Evolutionary conservation across 129 eudicot genomes (phyloP).

Genomic region (Rutidosis leptorrhynchoides): DNA sequence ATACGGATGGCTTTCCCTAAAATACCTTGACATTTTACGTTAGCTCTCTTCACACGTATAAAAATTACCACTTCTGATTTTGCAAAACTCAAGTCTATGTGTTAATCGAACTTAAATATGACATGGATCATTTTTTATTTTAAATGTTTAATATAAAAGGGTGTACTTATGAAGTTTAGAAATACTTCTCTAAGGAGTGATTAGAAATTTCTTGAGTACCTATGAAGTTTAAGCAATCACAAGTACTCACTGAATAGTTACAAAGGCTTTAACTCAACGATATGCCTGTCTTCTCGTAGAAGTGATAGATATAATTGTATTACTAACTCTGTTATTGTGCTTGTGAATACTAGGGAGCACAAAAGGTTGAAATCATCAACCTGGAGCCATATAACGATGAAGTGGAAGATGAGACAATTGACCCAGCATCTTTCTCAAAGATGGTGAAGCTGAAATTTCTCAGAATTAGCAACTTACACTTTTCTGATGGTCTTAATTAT

Average conservation of each 20-base stretch:
- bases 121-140: no score
- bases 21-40: neutral
- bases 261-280: neutral
- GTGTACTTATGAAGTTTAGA: no score
- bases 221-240: neutral
- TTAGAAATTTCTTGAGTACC: no score
- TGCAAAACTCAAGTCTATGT: no score
- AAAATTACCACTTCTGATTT: no score
- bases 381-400: conserved; percentile 23
- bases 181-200: no score
- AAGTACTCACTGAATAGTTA: no score
- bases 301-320: neutral
- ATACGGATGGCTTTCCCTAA: neutral
- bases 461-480: conserved; percentile 13
- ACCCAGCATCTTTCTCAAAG: conserved; percentile 19
- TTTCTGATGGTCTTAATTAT: conserved; percentile 4
- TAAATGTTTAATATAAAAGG: no score
- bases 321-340: neutral
- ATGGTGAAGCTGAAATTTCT: conserved; percentile 21
- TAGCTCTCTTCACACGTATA: no score
- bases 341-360: conserved; percentile 10
- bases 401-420: neutral
- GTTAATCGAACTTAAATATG: no score
- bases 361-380: conserved; percentile 15
- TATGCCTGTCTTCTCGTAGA: neutral